Conservation (phyloP, 2,329 filamentous ascomycete species). For the Aspergillus tanneri region DNA sequence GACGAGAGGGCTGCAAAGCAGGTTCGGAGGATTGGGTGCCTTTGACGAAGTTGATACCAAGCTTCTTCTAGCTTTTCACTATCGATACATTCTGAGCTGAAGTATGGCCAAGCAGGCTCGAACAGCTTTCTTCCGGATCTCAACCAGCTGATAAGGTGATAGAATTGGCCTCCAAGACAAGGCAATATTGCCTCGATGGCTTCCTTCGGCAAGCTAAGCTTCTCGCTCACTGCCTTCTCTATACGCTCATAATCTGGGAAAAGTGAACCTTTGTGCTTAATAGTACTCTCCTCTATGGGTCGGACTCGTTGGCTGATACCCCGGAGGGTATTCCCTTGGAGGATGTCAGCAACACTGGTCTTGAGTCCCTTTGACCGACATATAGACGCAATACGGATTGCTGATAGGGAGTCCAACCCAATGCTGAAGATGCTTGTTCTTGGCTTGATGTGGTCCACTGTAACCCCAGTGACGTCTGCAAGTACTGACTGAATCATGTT, state of each 20-base stretch:
- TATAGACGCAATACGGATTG: slow-evolving; percentile 30
- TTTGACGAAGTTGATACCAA: slow-evolving; percentile 32
- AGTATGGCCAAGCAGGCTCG: slow-evolving; percentile 34
- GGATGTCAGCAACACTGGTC: slow-evolving; percentile 32
- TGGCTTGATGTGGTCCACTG: slow-evolving; percentile 22
- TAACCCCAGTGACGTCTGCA: slow-evolving; percentile 23
- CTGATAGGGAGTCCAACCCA: slow-evolving; percentile 33
- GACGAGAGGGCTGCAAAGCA: slow-evolving; percentile 30
- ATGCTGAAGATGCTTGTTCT: slow-evolving; percentile 32
- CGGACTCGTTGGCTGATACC: slow-evolving; percentile 29
- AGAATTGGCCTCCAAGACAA: slow-evolving; percentile 35
- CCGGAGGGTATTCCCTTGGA: slow-evolving; percentile 31
- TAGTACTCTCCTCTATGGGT: slow-evolving; percentile 3
- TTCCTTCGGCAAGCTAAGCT: slow-evolving; percentile 17
- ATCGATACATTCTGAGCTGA: slow-evolving; percentile 26
- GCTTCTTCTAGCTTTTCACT: slow-evolving; percentile 24
- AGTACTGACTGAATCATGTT: slow-evolving; percentile 22
- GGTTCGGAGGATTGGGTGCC: slow-evolving; percentile 36
- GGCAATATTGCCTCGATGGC: slow-evolving; percentile 30
- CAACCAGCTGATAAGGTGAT: slow-evolving; percentile 35
- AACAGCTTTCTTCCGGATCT: slow-evolving; percentile 32
- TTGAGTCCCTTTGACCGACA: slow-evolving; percentile 29
- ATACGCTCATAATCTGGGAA: slow-evolving; percentile 14
- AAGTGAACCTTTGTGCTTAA: slow-evolving; percentile 9
- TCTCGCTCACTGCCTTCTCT: slow-evolving; percentile 14